These are phyloP conservation scores for Cydonia oblonga DNA, from an alignment of 331 rosid species.

Conservation along the genomic window DNA sequence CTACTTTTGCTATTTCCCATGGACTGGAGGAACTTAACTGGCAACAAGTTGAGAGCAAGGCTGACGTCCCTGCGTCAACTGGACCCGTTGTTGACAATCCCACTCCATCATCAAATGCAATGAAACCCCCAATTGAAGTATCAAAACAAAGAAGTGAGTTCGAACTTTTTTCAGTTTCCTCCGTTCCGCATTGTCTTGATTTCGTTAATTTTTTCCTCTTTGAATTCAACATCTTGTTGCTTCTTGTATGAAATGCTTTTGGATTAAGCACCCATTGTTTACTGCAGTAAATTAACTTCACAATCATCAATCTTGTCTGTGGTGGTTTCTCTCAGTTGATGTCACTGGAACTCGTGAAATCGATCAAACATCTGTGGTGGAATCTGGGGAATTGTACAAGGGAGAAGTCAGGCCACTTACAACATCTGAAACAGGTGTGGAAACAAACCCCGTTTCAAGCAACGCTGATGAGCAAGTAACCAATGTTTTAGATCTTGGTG, in stretches of 20 bases:
- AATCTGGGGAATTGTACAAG: conserved; percentile 27
- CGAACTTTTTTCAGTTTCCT: conserved; percentile 3
- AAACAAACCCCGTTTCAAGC: conserved; percentile 25
- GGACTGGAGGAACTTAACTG: conserved; percentile 35
- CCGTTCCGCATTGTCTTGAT: conserved; percentile 4
- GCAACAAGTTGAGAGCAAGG: conserved; percentile 29
- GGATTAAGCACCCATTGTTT: background rate
- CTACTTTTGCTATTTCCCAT: conserved; percentile 18
- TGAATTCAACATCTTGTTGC: background rate
- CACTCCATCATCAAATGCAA: conserved; percentile 25
- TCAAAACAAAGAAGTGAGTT: conserved; percentile 55
- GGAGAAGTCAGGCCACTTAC: conserved; percentile 13
- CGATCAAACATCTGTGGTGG: conserved; percentile 13
- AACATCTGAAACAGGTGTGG: conserved; percentile 47
- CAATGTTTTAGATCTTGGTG: conserved; percentile 66
- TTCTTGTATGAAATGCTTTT: conserved; percentile 5
- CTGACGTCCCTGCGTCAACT: conserved; percentile 8
- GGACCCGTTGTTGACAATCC: conserved; percentile 13
- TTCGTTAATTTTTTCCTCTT: background rate
- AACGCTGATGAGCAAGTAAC: conserved; percentile 44
- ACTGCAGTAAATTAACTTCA: background rate
- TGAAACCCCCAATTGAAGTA: conserved; percentile 21
- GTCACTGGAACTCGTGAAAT: conserved; percentile 23
- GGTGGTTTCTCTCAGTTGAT: conserved; percentile 20
- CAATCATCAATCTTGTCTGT: background rate